These are phyloP conservation scores for Kwoniella shandongensis DNA, from an alignment of 768 basidiomycete genomes.

Conservation along the genomic window DNA sequence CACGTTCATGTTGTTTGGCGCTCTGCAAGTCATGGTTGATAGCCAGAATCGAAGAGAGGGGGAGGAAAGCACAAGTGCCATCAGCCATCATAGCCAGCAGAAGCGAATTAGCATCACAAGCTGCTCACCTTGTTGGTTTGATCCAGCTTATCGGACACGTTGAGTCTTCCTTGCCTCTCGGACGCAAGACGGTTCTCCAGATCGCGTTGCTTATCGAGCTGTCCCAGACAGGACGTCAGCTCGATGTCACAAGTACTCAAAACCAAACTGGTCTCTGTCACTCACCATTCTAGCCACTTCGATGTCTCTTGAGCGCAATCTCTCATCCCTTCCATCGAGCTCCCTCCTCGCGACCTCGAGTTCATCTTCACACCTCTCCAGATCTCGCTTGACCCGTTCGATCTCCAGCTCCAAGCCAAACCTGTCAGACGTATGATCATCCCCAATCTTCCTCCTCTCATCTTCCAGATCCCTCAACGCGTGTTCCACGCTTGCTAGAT, in stretches of 20 bases:
- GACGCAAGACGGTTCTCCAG: slow-evolving; percentile 73
- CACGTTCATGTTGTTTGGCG: slow-evolving; percentile 68
- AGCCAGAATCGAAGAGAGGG: neutral
- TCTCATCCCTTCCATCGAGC: slow-evolving; percentile 65
- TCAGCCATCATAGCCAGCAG: neutral
- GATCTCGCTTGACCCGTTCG: slow-evolving; percentile 78
- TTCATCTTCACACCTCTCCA: slow-evolving; percentile 77
- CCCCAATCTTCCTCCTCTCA: slow-evolving; percentile 76
- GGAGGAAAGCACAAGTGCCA: neutral
- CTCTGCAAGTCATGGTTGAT: slow-evolving; percentile 51
- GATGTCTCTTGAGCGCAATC: slow-evolving; percentile 68
- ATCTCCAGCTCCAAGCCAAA: slow-evolving; percentile 88
- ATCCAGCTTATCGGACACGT: slow-evolving; percentile 88
- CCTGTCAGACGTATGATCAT: slow-evolving; percentile 75
- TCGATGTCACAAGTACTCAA: neutral
- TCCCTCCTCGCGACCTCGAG: slow-evolving; percentile 70
- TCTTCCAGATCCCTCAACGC: slow-evolving; percentile 70
- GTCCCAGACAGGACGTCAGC: neutral
- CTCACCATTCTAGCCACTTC: slow-evolving; percentile 67
- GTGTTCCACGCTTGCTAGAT: slow-evolving; percentile 70
- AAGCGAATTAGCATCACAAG: no score
- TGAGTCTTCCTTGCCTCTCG: slow-evolving; percentile 82
- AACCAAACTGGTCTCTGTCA: neutral
- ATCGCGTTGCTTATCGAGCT: slow-evolving; percentile 76
- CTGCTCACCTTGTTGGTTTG: slow-evolving; percentile 58